Percentiles rank a stretch among this genome's conserved stretches.
phyloP scores from a whole-genome alignment of 331 rosid species.

The Acacia pycnantha region DNA sequence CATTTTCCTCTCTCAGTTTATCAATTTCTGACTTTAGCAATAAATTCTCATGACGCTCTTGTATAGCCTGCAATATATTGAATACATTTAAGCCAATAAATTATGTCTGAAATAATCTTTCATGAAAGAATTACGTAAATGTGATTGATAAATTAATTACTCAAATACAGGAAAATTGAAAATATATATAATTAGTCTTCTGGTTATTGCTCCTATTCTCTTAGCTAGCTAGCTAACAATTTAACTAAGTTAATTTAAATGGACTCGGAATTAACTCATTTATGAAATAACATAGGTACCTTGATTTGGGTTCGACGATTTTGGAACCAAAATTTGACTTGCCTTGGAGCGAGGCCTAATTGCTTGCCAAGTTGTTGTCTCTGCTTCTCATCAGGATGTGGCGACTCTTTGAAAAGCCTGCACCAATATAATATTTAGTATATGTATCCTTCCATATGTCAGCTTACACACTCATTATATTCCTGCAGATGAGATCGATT shows the following conservation, averaged over 20 bases:
- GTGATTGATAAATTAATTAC: background rate
- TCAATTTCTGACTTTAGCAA: constrained; percentile 84
- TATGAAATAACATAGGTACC: constrained; percentile 36
- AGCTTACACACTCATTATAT: background rate
- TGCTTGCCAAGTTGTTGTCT: constrained; percentile 88
- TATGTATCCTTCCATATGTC: background rate
- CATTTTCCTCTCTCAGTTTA: constrained; percentile 72
- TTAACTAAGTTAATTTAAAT: background rate
- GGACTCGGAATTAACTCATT: background rate
- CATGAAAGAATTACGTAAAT: background rate
- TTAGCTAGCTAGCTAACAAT: too few relatives aligned
- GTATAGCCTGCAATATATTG: constrained; percentile 60
- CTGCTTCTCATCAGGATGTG: constrained; percentile 74
- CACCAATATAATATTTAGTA: background rate
- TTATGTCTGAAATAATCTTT: background rate
- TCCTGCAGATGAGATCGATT: background rate
- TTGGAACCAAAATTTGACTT: constrained; percentile 98
- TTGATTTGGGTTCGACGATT: constrained; percentile 98
- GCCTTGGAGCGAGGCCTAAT: constrained; percentile 89
- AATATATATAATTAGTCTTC: too few relatives aligned
- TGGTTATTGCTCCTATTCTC: too few relatives aligned
- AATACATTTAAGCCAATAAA: background rate
- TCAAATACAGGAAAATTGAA: background rate
- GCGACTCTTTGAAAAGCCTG: constrained; percentile 19
- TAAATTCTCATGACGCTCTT: constrained; percentile 91